Conservation (phyloP, 1,284 basidiomycete species). For the Austroboletus rostrupii region DNA sequence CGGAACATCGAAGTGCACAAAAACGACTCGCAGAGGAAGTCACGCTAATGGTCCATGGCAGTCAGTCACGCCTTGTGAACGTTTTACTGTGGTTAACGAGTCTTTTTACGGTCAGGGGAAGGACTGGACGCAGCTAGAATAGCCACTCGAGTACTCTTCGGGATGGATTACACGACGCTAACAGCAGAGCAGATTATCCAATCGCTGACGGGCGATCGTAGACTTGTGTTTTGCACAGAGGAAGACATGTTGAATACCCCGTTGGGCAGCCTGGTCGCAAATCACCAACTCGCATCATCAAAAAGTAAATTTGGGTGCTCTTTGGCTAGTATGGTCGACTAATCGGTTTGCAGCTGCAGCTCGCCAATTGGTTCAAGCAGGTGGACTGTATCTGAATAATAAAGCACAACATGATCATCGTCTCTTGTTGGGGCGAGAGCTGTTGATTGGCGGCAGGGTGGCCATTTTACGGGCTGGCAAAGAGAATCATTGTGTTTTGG, state of each 20-base stretch:
- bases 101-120: slow-evolving; percentile 16
- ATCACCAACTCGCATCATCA: slow-evolving; percentile 26
- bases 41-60: slow-evolving; percentile 81
- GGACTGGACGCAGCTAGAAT: slow-evolving; percentile 29
- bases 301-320: slow-evolving; percentile 20
- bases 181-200: slow-evolving; percentile 26
- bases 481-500: slow-evolving; percentile 68
- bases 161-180: slow-evolving; percentile 25
- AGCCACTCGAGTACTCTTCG: slow-evolving; percentile 35
- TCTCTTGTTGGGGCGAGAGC: slow-evolving; percentile 39
- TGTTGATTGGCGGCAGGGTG: slow-evolving; percentile 63
- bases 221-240: slow-evolving; percentile 29
- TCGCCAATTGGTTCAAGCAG: slow-evolving; percentile 30
- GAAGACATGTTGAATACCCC: slow-evolving; percentile 29
- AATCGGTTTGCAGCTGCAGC: slow-evolving; percentile 24
- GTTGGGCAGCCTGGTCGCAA: slow-evolving; percentile 26
- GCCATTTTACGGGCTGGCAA: slow-evolving; percentile 75
- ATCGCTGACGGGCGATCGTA: slow-evolving; percentile 29
- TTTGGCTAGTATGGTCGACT: slow-evolving; percentile 2
- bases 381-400: slow-evolving; percentile 55
- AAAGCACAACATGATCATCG: slow-evolving; percentile 39
- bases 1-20: slow-evolving; percentile 70
- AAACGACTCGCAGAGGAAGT: slow-evolving; percentile 81
- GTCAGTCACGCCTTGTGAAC: slow-evolving; percentile 37
- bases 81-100: slow-evolving; percentile 2